Evolutionary conservation across 1,284 basidiomycete species (phyloP).

Genomic region (Ceratobasidium theobromae): DNA sequence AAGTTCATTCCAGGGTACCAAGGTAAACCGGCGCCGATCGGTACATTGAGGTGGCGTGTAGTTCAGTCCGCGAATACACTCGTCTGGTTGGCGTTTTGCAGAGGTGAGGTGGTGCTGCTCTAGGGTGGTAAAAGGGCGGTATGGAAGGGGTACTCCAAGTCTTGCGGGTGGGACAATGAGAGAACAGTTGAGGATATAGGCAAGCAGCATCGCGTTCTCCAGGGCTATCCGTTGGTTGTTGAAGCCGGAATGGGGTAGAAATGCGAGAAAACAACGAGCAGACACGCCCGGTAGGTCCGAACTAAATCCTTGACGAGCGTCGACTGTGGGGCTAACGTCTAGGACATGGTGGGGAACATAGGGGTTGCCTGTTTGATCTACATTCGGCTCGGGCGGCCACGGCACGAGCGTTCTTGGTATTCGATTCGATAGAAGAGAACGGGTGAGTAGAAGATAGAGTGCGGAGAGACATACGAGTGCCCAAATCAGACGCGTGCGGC

Average conservation of each 20-base stretch:
- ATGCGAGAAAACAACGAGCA: slow-evolving; percentile 36
- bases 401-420: background rate
- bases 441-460: background rate
- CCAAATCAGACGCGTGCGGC: slow-evolving; percentile 1
- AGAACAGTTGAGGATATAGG: slow-evolving; percentile 68
- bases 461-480: slow-evolving; percentile 10
- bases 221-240: slow-evolving; percentile 83
- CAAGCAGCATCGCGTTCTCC: slow-evolving; percentile 73
- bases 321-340: too few species aligned
- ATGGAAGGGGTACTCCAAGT: slow-evolving; percentile 63
- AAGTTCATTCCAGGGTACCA: slow-evolving; percentile 68
- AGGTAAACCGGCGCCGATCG: slow-evolving; percentile 59
- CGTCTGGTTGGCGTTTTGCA: slow-evolving; percentile 54
- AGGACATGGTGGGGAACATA: background rate
- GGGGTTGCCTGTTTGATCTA: background rate
- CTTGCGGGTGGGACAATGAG: slow-evolving; percentile 70
- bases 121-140: slow-evolving; percentile 62
- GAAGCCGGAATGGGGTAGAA: slow-evolving; percentile 73
- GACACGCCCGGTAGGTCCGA: too few species aligned
- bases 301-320: too few species aligned
- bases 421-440: background rate
- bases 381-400: background rate
- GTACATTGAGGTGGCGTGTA: slow-evolving; percentile 52
- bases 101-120: slow-evolving; percentile 51
- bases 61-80: slow-evolving; percentile 49